Conservation (phyloP, 2,329 filamentous ascomycete genomes). For the Scedosporium dehoogii region DNA sequence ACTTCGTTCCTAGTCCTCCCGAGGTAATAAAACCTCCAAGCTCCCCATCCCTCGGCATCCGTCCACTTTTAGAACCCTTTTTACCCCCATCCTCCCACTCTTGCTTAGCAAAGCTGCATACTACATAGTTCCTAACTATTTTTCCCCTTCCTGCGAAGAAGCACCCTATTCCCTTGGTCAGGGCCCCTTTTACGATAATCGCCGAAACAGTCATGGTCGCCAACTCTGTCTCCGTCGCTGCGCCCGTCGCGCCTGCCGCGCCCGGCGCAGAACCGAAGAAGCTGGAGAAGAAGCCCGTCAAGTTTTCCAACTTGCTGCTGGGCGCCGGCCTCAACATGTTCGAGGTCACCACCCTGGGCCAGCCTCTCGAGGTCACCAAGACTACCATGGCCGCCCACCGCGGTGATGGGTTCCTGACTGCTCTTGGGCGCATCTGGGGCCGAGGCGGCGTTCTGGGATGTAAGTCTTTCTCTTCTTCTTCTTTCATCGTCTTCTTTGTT, state of each 20-base stretch:
- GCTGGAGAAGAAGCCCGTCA: constrained; percentile 98
- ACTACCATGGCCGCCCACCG: constrained; percentile 99
- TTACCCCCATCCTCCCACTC: neutral
- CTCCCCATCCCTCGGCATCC: neutral
- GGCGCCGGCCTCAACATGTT: constrained; percentile 94
- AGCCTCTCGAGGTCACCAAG: constrained; percentile 97
- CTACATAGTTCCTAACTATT: neutral
- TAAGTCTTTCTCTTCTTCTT: constrained; percentile 41
- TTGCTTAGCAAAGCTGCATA: neutral
- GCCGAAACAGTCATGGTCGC: constrained; percentile 53
- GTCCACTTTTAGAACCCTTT: too few relatives aligned
- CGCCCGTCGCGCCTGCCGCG: constrained; percentile 40
- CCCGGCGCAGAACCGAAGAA: constrained; percentile 34
- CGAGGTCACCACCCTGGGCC: constrained; percentile 59
- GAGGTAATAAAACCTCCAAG: neutral
- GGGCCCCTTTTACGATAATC: constrained; percentile 58
- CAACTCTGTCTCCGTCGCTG: constrained; percentile 39
- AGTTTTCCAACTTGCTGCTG: constrained; percentile 97
- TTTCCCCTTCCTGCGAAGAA: constrained; percentile 55
- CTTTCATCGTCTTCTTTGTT: neutral
- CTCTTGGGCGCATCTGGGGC: constrained; percentile 81
- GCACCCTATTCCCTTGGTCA: constrained; percentile 96
- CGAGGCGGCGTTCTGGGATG: constrained; percentile 91
- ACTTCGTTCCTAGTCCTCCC: neutral
- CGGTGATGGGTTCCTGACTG: constrained; percentile 71